A percentile compares a stretch with the other conserved stretches of the same genome.
phyloP scores from a whole-genome alignment of 257 asterid genomes.

The Ballota nigra region DNA sequence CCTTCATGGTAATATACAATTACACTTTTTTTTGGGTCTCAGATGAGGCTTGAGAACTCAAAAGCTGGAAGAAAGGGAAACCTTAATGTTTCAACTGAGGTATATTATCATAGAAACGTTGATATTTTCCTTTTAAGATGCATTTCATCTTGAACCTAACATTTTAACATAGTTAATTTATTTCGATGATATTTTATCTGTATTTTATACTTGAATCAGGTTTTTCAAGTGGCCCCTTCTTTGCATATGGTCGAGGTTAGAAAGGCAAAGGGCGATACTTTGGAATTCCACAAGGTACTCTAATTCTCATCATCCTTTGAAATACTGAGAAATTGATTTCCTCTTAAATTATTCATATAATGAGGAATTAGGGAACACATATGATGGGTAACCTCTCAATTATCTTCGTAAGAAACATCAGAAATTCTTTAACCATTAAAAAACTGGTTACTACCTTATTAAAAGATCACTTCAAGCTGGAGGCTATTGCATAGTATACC shows the following conservation, averaged over 20 bases:
- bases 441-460: too few species aligned
- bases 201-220: conserved; percentile 33
- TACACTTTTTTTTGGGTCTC: conserved; percentile 1
- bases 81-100: conserved; percentile 91
- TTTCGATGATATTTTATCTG: background rate
- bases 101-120: conserved; percentile 21
- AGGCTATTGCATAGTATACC: background rate
- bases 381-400: background rate
- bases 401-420: background rate
- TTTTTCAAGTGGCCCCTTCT: conserved; percentile 75
- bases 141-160: background rate
- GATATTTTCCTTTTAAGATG: background rate
- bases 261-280: conserved; percentile 76
- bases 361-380: too few species aligned
- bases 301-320: background rate
- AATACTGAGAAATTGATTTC: too few species aligned
- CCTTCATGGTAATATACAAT: background rate
- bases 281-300: conserved; percentile 82
- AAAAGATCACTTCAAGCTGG: background rate
- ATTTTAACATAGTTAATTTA: background rate
- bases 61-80: conserved; percentile 99
- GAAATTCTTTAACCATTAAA: background rate
- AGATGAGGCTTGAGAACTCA: conserved; percentile 93
- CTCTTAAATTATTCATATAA: too few species aligned
- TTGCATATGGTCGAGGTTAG: conserved; percentile 78